These are phyloP conservation scores for Cucurbita pepo DNA, from an alignment of 306 rosid genomes.

Conservation along the genomic window DNA sequence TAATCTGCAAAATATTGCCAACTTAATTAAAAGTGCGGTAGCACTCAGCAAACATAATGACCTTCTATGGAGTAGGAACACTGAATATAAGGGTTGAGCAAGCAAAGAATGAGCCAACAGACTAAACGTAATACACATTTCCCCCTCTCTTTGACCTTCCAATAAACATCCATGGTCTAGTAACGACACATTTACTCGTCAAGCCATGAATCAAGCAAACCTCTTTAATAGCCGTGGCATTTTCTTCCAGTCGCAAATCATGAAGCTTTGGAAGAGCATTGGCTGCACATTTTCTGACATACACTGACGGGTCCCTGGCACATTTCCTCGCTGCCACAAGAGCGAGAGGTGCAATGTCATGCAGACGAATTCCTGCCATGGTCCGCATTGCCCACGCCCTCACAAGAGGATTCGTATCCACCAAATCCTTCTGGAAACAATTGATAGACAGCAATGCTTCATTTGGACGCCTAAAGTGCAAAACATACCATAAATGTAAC, in stretches of 20 bases:
- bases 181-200: background rate
- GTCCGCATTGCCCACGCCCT: constrained; percentile 97
- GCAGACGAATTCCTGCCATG: constrained; percentile 92
- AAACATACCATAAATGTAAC: background rate
- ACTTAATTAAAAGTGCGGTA: background rate
- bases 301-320: constrained; percentile 88
- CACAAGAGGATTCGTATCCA: constrained; percentile 71
- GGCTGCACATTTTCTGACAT: constrained; percentile 87
- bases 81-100: background rate
- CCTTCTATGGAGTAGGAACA: background rate
- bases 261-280: constrained; percentile 91
- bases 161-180: background rate
- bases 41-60: background rate
- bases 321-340: constrained; percentile 78
- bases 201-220: constrained; percentile 19
- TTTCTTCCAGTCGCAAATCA: constrained; percentile 80
- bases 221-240: constrained; percentile 65
- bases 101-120: background rate
- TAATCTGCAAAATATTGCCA: constrained; percentile 33
- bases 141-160: background rate
- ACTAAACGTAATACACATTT: background rate
- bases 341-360: constrained; percentile 79
- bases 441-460: constrained; percentile 91
- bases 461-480: constrained; percentile 67
- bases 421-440: constrained; percentile 84